Percentiles rank a stretch among this genome's conserved stretches.
Evolutionary conservation across 2,329 filamentous ascomycete species (phyloP).

Genomic region (Verticillium klebahnii): DNA sequence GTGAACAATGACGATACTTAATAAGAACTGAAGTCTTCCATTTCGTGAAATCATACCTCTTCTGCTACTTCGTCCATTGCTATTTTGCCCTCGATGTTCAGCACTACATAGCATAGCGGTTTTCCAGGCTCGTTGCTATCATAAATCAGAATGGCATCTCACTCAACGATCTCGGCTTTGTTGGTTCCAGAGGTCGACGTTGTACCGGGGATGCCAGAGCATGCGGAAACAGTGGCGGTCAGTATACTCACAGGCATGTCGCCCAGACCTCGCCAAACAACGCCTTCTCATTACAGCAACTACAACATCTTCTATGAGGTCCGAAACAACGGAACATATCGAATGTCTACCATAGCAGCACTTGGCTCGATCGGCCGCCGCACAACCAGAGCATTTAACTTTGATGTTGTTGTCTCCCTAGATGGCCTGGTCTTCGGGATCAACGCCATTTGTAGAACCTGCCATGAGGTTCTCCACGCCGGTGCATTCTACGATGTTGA

Average conservation of each 20-base stretch:
- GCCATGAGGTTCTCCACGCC: background rate
- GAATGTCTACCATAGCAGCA: background rate
- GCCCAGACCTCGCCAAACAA: background rate
- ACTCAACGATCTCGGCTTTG: too few species aligned
- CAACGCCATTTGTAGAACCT: background rate
- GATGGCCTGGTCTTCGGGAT: background rate
- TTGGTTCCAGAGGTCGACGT: too few species aligned
- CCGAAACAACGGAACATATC: background rate
- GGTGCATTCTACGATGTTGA: background rate
- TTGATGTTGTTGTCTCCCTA: background rate
- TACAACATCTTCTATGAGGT: background rate
- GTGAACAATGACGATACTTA: too few species aligned
- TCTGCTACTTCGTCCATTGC: too few species aligned
- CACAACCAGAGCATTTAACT: background rate
- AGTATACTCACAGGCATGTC: background rate
- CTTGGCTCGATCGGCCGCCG: background rate
- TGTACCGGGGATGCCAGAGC: background rate
- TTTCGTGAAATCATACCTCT: too few species aligned
- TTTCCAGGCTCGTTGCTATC: too few species aligned
- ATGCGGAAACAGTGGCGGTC: background rate
- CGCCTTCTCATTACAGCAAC: background rate
- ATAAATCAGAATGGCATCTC: too few species aligned
- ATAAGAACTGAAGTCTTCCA: too few species aligned
- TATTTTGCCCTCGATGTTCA: too few species aligned
- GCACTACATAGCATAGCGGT: too few species aligned